A percentile compares a stretch with the other conserved stretches of the same genome.
phyloP scores from a whole-genome alignment of 176 grass and related monocot species.

The Bonia amplexicaulis region DNA sequence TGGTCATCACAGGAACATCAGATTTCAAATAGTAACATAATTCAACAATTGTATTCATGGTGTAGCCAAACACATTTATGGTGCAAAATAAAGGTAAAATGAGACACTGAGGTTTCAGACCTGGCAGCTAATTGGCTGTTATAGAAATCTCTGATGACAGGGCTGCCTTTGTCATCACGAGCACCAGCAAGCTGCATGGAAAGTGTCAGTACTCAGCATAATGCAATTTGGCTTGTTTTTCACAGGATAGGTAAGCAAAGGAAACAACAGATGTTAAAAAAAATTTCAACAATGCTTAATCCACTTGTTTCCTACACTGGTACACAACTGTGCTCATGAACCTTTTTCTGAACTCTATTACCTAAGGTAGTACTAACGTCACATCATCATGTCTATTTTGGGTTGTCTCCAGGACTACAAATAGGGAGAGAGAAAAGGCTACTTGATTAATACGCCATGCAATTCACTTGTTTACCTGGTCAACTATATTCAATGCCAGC shows the following conservation, averaged over 20 bases:
- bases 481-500: constrained; percentile 81
- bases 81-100: constrained; percentile 15
- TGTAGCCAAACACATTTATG: constrained; percentile 8
- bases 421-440: neutral
- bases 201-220: neutral
- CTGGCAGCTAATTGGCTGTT: constrained; percentile 96
- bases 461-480: constrained; percentile 51
- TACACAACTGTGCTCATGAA: neutral
- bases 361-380: constrained; percentile 1
- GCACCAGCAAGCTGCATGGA: constrained; percentile 73
- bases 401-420: neutral
- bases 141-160: constrained; percentile 78
- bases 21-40: constrained; percentile 1
- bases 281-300: neutral
- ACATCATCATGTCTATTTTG: neutral
- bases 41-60: neutral
- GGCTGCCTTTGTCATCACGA: constrained; percentile 72
- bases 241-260: neutral
- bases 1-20: constrained; percentile 20
- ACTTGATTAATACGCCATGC: neutral
- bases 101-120: constrained; percentile 33
- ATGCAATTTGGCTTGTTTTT: neutral
- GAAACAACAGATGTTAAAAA: neutral
- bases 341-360: neutral
- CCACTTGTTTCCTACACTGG: constrained; percentile 11